phyloP scores from a whole-genome alignment of 768 basidiomycete genomes.

The Antrodiella citrinella region DNA sequence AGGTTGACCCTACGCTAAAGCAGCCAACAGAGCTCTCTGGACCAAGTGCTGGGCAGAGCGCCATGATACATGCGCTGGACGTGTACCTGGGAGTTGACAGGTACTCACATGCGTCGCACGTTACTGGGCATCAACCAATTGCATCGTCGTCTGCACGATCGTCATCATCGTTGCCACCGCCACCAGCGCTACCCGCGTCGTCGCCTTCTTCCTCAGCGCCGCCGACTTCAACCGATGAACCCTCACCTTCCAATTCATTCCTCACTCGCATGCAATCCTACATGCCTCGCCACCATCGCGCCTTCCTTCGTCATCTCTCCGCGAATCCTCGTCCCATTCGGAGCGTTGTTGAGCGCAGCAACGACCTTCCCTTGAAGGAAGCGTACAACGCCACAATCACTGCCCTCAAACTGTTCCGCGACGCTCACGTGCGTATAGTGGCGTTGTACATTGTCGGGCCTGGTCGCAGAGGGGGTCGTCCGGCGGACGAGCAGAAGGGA shows the following conservation, averaged over 20 bases:
- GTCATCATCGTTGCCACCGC: slow-evolving; percentile 11
- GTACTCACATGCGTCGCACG: slow-evolving; percentile 25
- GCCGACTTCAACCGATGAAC: slow-evolving; percentile 1
- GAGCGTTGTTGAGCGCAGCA: slow-evolving; percentile 27
- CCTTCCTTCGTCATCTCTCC: slow-evolving; percentile 45
- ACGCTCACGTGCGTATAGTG: slow-evolving; percentile 50
- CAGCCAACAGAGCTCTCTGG: slow-evolving; percentile 39
- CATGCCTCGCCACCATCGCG: slow-evolving; percentile 55
- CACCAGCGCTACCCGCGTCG: background rate
- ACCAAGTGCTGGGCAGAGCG: slow-evolving; percentile 54
- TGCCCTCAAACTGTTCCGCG: slow-evolving; percentile 47
- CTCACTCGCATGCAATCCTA: slow-evolving; percentile 49
- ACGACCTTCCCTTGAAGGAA: slow-evolving; percentile 17
- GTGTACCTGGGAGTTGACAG: slow-evolving; percentile 45
- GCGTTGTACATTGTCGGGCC: slow-evolving; percentile 47
- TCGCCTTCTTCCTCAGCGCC: background rate
- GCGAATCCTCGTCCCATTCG: slow-evolving; percentile 41
- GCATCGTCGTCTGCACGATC: slow-evolving; percentile 5
- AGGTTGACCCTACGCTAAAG: slow-evolving; percentile 22
- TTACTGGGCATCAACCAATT: slow-evolving; percentile 18
- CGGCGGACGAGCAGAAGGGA: slow-evolving; percentile 26
- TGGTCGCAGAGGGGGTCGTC: slow-evolving; percentile 12
- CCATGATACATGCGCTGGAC: slow-evolving; percentile 49
- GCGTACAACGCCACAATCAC: slow-evolving; percentile 43
- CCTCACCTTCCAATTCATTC: slow-evolving; percentile 26